phyloP scores from a whole-genome alignment of 1,139 yeast species.

The Eremothecium cymbalariae region DNA sequence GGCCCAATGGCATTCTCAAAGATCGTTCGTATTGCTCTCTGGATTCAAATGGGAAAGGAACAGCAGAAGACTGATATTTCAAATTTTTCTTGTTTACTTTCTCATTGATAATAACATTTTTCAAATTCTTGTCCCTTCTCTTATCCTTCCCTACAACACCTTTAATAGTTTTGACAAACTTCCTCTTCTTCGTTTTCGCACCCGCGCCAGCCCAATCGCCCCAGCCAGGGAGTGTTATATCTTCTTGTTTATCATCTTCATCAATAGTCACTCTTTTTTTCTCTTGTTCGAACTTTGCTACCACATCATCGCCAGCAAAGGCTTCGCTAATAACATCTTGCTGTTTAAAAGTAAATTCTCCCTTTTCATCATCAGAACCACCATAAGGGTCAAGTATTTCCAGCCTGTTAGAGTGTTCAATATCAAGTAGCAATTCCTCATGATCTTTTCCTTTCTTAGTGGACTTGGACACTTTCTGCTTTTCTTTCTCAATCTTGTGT shows the following conservation, averaged over 20 bases:
- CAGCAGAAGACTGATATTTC: conserved; percentile 76
- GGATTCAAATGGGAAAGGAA: conserved; percentile 90
- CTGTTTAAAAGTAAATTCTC: conserved; percentile 50
- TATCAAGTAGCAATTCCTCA: conserved; percentile 19
- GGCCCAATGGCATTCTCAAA: conserved; percentile 92
- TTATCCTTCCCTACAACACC: conserved; percentile 66
- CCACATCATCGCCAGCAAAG: conserved; percentile 92
- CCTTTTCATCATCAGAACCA: conserved; percentile 35
- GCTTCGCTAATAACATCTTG: conserved; percentile 81
- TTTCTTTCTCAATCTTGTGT: conserved; percentile 43
- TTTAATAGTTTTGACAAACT: conserved; percentile 56
- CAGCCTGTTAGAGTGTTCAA: conserved; percentile 27
- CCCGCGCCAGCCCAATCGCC: conserved; percentile 73
- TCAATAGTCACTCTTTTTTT: conserved; percentile 59
- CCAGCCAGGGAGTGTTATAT: conserved; percentile 91
- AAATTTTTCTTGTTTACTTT: conserved; percentile 72
- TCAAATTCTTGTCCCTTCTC: conserved; percentile 67
- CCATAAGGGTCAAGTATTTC: conserved; percentile 41
- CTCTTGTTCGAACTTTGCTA: conserved; percentile 66
- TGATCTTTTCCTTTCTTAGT: conserved; percentile 16
- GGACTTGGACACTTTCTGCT: conserved; percentile 36
- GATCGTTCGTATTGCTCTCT: conserved; percentile 93
- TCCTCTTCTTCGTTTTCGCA: conserved; percentile 47
- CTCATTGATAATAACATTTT: conserved; percentile 85
- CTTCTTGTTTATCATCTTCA: conserved; percentile 84